Conservation (phyloP, 23 red algal species). For the Gracilaria domingensis region DNA sequence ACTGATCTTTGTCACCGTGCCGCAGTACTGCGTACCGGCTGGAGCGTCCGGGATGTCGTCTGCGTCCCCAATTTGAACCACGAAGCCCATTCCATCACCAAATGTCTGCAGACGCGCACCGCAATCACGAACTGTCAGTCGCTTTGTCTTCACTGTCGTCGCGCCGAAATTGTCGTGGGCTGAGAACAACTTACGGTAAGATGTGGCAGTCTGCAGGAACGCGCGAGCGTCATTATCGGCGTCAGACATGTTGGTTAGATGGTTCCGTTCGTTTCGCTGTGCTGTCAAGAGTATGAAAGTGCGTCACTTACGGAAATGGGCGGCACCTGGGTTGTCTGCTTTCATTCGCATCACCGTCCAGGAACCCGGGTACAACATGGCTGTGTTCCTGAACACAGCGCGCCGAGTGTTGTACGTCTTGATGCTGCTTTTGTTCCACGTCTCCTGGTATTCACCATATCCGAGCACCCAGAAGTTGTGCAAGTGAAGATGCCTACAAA, state of each 20-base stretch:
- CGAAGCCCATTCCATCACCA: constrained; percentile 68
- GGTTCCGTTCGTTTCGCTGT: background rate
- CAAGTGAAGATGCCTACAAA: constrained; percentile 47
- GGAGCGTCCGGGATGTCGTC: constrained; percentile 37
- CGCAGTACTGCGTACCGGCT: constrained; percentile 50
- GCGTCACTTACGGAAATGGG: constrained; percentile 42
- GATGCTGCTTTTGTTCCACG: constrained; percentile 46
- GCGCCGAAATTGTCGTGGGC: background rate
- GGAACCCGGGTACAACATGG: constrained; percentile 47
- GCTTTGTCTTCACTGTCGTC: background rate
- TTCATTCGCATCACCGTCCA: constrained; percentile 63
- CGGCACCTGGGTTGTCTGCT: constrained; percentile 39
- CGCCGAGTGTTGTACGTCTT: constrained; percentile 13
- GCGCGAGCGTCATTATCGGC: background rate
- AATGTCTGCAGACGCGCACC: constrained; percentile 26
- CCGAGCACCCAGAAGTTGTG: constrained; percentile 67
- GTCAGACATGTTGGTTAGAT: background rate
- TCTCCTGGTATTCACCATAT: constrained; percentile 44
- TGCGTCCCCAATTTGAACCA: constrained; percentile 52
- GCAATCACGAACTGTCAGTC: background rate
- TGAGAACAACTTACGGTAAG: constrained; percentile 42
- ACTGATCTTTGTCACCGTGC: constrained; percentile 21
- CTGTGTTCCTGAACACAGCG: constrained; percentile 39
- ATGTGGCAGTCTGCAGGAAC: constrained; percentile 41
- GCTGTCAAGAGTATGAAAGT: background rate